Evolutionary conservation across 2,329 filamentous ascomycete species (phyloP), one percentile per base, ranked within the genome.

Genomic region (Fusarium anthophilum): DNA sequence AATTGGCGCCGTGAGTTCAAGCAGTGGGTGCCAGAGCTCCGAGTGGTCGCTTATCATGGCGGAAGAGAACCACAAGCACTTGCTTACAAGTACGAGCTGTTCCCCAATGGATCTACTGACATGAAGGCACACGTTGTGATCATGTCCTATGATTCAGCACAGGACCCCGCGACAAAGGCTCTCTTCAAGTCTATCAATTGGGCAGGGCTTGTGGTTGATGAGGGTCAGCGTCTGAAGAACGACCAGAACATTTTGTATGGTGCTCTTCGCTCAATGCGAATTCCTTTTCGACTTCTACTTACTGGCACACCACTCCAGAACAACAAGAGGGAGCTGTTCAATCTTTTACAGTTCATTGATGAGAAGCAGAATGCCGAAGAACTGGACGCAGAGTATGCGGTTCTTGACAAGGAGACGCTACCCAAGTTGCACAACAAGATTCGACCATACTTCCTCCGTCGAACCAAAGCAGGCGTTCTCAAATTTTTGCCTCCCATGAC

Each of bases 1-100:
- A 99, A 99, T 80, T 99, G 96, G 96, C 93, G 96, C 11, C 91
- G 96, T 55, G 96, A 99, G 80, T 94, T 98, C 81, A 97, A 97
- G 84, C 92, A 93, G 75, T 99, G 96, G 96, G 92, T 93, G 1
- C 96, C 96, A 4, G 90, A 90, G 12, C 84, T 98, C 41, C 91
- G 95, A 47, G 95, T 97, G 12, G 95, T 98, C n/a, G 92, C 95
- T 1, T 98, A 96, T 80, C 97, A 97, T 80, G 96, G 96, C 51
- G 92, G 92, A 22, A 88, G 87, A 57, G 87, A 89, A 55, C 88
- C 95, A 22, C 93, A 96, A 74, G 90, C 93, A 43, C 89, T 97
- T 67, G 92, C 94, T 0, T 92, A 93, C 77, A 86, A 93, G 41
- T 92, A 97, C 80, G 97, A 99, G 81, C 90, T 99, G 71, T 98